Percentiles rank a stretch among this genome's conserved stretches.
Conservation (phyloP, 192 early-diverging fungal species). For the Backusella sp. region DNA sequence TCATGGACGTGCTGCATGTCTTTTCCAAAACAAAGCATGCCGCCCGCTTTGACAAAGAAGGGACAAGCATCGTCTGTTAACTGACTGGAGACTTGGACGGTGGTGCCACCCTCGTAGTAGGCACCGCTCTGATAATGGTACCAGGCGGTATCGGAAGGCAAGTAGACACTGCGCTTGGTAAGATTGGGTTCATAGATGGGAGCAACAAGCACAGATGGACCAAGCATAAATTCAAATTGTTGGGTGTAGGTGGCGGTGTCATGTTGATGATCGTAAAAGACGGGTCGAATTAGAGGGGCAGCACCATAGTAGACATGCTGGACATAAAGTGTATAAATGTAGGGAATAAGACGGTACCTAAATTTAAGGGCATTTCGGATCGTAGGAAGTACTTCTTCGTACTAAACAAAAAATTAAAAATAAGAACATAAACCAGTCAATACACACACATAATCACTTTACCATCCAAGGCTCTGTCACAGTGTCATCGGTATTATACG, state of each 20-base stretch:
- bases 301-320: constrained; percentile 30
- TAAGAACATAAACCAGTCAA: background rate
- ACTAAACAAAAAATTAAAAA: constrained; percentile 15
- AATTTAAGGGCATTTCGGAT: constrained; percentile 51
- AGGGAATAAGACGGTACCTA: constrained; percentile 55
- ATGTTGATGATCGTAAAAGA: constrained; percentile 51
- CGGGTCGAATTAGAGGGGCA: constrained; percentile 50
- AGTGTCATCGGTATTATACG: constrained; percentile 54
- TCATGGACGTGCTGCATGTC: constrained; percentile 37
- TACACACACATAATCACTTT: background rate
- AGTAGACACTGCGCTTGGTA: constrained; percentile 26
- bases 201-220: constrained; percentile 46
- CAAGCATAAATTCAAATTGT: constrained; percentile 58
- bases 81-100: constrained; percentile 31
- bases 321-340: constrained; percentile 49
- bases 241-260: constrained; percentile 37
- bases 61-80: constrained; percentile 39
- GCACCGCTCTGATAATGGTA: constrained; percentile 45
- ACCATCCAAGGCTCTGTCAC: constrained; percentile 67
- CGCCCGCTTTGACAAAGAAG: constrained; percentile 41
- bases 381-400: constrained; percentile 40
- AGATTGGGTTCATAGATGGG: constrained; percentile 42
- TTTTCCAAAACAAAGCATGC: constrained; percentile 45
- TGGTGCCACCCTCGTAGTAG: constrained; percentile 45
- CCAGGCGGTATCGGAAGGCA: constrained; percentile 40